These are phyloP conservation scores for Rhodotorula taiwanensis DNA, from an alignment of 768 basidiomycete species.

Conservation along the genomic window DNA sequence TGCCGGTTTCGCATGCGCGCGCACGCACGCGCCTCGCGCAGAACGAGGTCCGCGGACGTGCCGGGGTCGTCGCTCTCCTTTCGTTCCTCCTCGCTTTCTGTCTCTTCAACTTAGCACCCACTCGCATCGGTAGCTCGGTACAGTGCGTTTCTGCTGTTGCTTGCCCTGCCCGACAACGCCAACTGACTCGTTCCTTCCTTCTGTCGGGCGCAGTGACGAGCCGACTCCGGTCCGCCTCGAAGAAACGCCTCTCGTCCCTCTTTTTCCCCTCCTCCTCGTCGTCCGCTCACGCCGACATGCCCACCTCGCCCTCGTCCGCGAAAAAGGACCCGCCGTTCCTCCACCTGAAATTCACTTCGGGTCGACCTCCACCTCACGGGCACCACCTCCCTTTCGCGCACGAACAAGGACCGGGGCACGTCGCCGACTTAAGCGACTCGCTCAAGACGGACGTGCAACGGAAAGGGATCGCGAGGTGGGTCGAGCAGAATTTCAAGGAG, in stretches of 20 bases:
- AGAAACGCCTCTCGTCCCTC: slow-evolving; percentile 23
- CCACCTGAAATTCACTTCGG: slow-evolving; percentile 21
- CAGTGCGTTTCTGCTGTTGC: too few relatives aligned
- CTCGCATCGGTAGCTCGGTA: too few relatives aligned
- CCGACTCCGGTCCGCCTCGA: slow-evolving; percentile 7
- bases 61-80: too few relatives aligned
- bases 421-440: slow-evolving; percentile 12
- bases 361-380: slow-evolving; percentile 16
- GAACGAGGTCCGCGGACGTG: too few relatives aligned
- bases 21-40: too few relatives aligned
- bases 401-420: slow-evolving; percentile 5
- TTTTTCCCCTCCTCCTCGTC: slow-evolving; percentile 14
- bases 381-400: slow-evolving; percentile 13
- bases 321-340: slow-evolving; percentile 6
- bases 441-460: slow-evolving; percentile 25
- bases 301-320: too few relatives aligned
- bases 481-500: slow-evolving; percentile 19
- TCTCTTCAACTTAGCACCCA: too few relatives aligned
- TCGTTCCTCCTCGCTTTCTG: too few relatives aligned
- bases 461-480: slow-evolving; percentile 20
- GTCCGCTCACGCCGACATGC: background rate
- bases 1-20: too few relatives aligned
- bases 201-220: background rate
- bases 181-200: too few relatives aligned
- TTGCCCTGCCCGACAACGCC: too few relatives aligned